Percentiles rank a stretch among this genome's conserved stretches.
These are phyloP conservation scores for Curvularia spicifera DNA, from an alignment of 2,329 filamentous ascomycete species.

Conservation along the genomic window DNA sequence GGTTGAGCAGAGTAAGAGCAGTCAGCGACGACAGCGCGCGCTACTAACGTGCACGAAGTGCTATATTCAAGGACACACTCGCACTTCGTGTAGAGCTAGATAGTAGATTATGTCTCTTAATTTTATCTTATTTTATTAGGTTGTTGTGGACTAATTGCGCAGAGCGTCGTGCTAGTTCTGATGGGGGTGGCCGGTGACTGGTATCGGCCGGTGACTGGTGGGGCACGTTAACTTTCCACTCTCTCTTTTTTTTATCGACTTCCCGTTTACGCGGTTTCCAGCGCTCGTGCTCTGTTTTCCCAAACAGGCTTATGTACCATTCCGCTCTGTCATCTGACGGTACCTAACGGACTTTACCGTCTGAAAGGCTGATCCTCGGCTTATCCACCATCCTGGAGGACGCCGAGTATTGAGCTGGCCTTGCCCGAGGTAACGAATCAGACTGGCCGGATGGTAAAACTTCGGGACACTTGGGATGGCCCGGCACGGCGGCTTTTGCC, in stretches of 20 bases:
- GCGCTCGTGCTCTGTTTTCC: not conserved
- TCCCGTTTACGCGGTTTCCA: not conserved
- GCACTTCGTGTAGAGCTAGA: too few relatives aligned
- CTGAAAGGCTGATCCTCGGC: conserved; percentile 15
- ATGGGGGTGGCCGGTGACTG: too few relatives aligned
- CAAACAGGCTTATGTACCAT: not conserved
- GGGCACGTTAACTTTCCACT: not conserved
- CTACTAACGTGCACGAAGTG: too few relatives aligned
- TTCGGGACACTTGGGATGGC: conserved; percentile 19
- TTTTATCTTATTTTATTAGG: too few relatives aligned
- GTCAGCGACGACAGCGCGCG: too few relatives aligned
- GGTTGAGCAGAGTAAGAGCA: too few relatives aligned
- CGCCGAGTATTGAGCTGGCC: not conserved
- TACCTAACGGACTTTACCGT: not conserved
- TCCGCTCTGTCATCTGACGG: conserved; percentile 10
- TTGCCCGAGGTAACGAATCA: conserved; percentile 12
- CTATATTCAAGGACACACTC: too few relatives aligned
- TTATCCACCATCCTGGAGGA: conserved; percentile 7
- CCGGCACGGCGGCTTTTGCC: conserved; percentile 10
- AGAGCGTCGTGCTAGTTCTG: too few relatives aligned
- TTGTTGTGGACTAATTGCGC: too few relatives aligned
- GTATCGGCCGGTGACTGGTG: too few relatives aligned
- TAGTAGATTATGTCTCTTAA: too few relatives aligned
- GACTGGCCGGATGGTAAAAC: conserved; percentile 23
- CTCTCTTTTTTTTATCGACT: not conserved